Conservation (phyloP, 1,139 yeast genomes). For the Geotrichum candidum region DNA sequence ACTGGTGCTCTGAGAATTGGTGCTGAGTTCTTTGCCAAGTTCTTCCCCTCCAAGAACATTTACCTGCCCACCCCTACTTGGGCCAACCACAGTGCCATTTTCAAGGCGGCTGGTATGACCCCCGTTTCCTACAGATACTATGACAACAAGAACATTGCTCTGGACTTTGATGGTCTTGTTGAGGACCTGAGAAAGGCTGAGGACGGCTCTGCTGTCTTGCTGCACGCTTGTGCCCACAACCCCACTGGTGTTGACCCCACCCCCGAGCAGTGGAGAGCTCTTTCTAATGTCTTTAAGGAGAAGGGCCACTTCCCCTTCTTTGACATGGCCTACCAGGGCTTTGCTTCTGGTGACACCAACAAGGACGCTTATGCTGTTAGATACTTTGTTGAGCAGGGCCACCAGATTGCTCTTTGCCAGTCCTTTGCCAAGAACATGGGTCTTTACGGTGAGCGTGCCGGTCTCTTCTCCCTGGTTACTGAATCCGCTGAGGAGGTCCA, state of each 20-base stretch:
- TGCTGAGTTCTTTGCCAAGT: slow-evolving; percentile 53
- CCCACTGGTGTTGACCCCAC: slow-evolving; percentile 97
- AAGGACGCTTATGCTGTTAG: slow-evolving; percentile 86
- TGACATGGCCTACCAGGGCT: slow-evolving; percentile 97
- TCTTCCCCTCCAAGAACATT: slow-evolving; percentile 44
- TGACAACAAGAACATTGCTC: slow-evolving; percentile 54
- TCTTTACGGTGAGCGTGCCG: slow-evolving; percentile 96
- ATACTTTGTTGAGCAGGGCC: slow-evolving; percentile 58
- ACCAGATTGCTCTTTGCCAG: slow-evolving; percentile 57
- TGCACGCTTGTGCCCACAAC: slow-evolving; percentile 96
- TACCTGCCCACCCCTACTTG: slow-evolving; percentile 66
- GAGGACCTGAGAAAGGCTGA: slow-evolving; percentile 65
- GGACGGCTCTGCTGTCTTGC: slow-evolving; percentile 67
- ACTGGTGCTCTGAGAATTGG: slow-evolving; percentile 71
- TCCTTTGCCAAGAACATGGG: slow-evolving; percentile 98
- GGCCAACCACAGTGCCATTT: slow-evolving; percentile 63
- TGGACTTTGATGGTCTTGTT: slow-evolving; percentile 65
- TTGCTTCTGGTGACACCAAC: slow-evolving; percentile 82
- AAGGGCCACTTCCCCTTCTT: slow-evolving; percentile 76
- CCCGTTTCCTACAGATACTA: slow-evolving; percentile 60
- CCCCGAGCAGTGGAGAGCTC: slow-evolving; percentile 73
- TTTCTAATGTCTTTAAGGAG: slow-evolving; percentile 54
- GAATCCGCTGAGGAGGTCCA: slow-evolving; percentile 37
- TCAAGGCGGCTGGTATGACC: slow-evolving; percentile 41
- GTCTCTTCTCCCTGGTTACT: slow-evolving; percentile 59